Percentiles rank a stretch among this genome's conserved stretches.
Conservation (phyloP, 2,329 filamentous ascomycete genomes). For the Curvularia spicifera region DNA sequence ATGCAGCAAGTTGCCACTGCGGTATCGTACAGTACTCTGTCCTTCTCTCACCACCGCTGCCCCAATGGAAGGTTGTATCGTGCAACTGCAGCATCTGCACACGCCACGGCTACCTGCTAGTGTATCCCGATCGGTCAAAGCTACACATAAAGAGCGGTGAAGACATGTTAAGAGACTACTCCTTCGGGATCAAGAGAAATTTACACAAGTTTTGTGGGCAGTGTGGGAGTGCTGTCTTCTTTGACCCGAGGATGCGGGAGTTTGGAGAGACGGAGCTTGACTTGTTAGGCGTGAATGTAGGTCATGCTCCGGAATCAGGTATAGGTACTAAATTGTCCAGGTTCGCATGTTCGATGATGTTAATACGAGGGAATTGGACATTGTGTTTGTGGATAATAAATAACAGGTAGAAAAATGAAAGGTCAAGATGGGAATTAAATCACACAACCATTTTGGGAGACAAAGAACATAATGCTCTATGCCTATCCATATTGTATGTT, state of each 20-base stretch:
- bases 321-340: conserved; percentile 19
- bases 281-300: conserved; percentile 39
- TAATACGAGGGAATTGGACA: conserved; percentile 31
- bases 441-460: no score
- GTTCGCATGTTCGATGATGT: conserved; percentile 29
- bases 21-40: conserved; percentile 59
- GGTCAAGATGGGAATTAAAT: not conserved
- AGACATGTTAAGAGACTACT: conserved; percentile 30
- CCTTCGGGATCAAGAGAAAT: conserved; percentile 34
- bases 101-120: conserved; percentile 59
- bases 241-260: conserved; percentile 31
- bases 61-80: conserved; percentile 52
- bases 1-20: conserved; percentile 59
- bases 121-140: conserved; percentile 41
- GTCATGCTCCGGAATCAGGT: conserved; percentile 3
- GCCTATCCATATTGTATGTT: not conserved
- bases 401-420: not conserved
- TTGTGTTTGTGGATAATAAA: conserved; percentile 32
- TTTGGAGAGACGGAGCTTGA: conserved; percentile 28
- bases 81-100: conserved; percentile 63
- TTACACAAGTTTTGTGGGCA: conserved; percentile 37
- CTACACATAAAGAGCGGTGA: conserved; percentile 37
- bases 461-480: not conserved
- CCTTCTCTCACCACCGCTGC: conserved; percentile 58
- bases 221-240: conserved; percentile 41